Evolutionary conservation across 2,329 filamentous ascomycete genomes (phyloP).

Genomic region (Pyrenophora graminea): DNA sequence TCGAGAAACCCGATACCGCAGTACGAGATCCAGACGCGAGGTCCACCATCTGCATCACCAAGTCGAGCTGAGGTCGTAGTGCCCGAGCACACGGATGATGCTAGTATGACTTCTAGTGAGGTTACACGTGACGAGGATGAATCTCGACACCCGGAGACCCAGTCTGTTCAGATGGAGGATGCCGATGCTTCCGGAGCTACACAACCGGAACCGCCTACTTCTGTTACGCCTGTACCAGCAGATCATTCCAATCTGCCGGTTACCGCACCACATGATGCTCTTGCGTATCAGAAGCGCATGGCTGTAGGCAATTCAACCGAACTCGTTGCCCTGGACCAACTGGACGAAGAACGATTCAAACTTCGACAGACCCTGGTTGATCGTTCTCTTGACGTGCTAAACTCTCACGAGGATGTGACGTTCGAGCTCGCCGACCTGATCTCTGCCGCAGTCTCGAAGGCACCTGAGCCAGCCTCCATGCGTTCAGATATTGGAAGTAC

Average conservation of each 20-base stretch:
- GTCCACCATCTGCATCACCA: conserved; percentile 35
- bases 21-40: conserved; percentile 42
- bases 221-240: conserved; percentile 26
- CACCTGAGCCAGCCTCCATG: conserved; percentile 60
- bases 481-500: conserved; percentile 80
- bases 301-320: conserved; percentile 40
- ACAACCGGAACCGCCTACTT: conserved; percentile 15
- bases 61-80: conserved; percentile 42
- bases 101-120: conserved; percentile 34
- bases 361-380: conserved; percentile 81
- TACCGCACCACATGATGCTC: conserved; percentile 25
- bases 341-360: conserved; percentile 74
- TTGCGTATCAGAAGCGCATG: conserved; percentile 43
- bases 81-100: conserved; percentile 34
- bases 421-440: conserved; percentile 92
- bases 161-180: conserved; percentile 50
- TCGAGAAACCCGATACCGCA: conserved; percentile 69
- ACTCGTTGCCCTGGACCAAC: conserved; percentile 70
- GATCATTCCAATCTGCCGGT: conserved; percentile 17
- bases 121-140: conserved; percentile 31
- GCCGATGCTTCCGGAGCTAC: conserved; percentile 21
- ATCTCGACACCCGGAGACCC: conserved; percentile 35
- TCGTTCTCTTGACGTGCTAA: conserved; percentile 85
- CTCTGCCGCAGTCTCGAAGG: conserved; percentile 68
- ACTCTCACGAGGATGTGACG: conserved; percentile 83